Evolutionary conservation across 1,284 basidiomycete genomes (phyloP).

Genomic region (Pterula multifida): DNA sequence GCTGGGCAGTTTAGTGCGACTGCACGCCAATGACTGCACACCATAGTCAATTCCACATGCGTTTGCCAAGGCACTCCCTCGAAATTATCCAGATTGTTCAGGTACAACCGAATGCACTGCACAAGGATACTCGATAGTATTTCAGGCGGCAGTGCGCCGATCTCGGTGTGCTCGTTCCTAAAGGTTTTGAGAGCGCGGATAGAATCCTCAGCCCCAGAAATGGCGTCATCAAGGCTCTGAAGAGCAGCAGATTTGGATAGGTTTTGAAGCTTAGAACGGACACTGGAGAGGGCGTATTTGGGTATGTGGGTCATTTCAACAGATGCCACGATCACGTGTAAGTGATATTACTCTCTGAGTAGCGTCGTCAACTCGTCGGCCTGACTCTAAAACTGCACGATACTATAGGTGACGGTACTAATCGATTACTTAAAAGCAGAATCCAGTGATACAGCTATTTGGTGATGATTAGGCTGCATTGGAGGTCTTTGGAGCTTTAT

Average conservation of each 20-base stretch:
- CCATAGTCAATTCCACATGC: background rate
- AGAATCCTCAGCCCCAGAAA: background rate
- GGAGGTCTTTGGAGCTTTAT: too few relatives aligned
- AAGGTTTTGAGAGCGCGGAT: background rate
- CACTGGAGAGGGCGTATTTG: too few relatives aligned
- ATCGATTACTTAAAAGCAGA: too few relatives aligned
- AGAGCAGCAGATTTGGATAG: background rate
- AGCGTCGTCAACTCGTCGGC: too few relatives aligned
- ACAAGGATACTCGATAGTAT: background rate
- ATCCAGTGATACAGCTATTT: too few relatives aligned
- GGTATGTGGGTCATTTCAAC: too few relatives aligned
- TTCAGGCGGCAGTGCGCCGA: background rate
- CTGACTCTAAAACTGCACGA: too few relatives aligned
- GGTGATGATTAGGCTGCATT: too few relatives aligned
- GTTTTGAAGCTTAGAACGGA: too few relatives aligned
- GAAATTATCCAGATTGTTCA: background rate
- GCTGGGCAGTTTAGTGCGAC: background rate
- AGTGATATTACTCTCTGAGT: too few relatives aligned
- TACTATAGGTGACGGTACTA: too few relatives aligned
- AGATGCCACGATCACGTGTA: too few relatives aligned
- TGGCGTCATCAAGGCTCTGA: background rate
- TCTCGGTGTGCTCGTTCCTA: background rate
- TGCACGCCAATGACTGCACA: background rate
- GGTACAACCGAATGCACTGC: background rate
- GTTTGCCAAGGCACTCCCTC: background rate